Evolutionary conservation across 2,329 filamentous ascomycete genomes (phyloP), one percentile per base, ranked within the genome.

Genomic region (Aaosphaeria pasadenensis): DNA sequence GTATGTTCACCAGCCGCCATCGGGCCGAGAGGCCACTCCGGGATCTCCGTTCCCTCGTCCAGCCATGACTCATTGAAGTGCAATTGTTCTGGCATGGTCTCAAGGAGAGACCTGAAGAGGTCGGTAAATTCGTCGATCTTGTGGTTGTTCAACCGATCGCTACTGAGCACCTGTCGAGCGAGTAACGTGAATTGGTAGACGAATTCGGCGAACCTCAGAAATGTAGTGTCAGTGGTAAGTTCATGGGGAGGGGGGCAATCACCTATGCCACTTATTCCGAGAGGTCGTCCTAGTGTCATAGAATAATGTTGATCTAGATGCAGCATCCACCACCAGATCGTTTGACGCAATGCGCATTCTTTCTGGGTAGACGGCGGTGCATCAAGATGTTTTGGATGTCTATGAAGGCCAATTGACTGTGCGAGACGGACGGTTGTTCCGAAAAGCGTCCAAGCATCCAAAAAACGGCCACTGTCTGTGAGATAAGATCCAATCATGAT

Each of bases 301-400:
- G 74, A 77, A 51, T 77, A 78, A 42, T 77, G 71, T 47, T 77
- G 74, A 42, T 78, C 76, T 68, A 77, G 74, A 49, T 77, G 74
- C n/a, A 78, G 56, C 67, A 78, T 74, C 72, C 75, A 76, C 76
- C 76, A 78, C 76, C 76, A 78, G 1, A 77, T 60, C 11, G 71
- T 71, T 44, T 71, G 73, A 5, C 76, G 66, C 11, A 73, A 63
- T 11, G 67, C 67, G 42, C 67, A 70, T 53, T 77, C 74, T 28
- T 68, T 64, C 6, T 71, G 62, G 3, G 56, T 62, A 1, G 71
- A 67, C 5, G 72, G 70, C 4, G 71, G 55, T 13, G 74, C 72
- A 46, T 77, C 67, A 29, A 76, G 67, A 39, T 70, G 69, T 49
- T 71, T 75, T 1, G 75, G 75, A 50, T 78, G 72, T 5, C 76